Evolutionary conservation across 768 basidiomycete genomes (phyloP).

Genomic region (Amanita thiersii): DNA sequence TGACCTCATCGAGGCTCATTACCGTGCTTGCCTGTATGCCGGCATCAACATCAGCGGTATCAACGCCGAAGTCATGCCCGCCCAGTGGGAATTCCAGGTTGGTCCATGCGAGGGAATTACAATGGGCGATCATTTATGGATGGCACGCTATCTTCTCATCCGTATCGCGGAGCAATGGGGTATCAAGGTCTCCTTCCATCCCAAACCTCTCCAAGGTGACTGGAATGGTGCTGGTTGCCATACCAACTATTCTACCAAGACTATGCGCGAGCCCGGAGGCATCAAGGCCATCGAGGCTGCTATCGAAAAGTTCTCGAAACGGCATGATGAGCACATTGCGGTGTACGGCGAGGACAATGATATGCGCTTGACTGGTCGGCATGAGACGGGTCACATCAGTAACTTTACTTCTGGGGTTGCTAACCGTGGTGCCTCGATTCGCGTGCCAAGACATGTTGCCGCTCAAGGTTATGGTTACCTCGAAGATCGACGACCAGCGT

Average conservation of each 20-base stretch:
- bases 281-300: slow-evolving; percentile 88
- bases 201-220: slow-evolving; percentile 93
- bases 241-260: slow-evolving; percentile 94
- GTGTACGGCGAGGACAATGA: slow-evolving; percentile 99
- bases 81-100: slow-evolving; percentile 99
- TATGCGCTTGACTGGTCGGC: slow-evolving; percentile 87
- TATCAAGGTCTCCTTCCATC: slow-evolving; percentile 98
- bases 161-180: slow-evolving; percentile 98
- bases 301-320: slow-evolving; percentile 86
- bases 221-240: slow-evolving; percentile 99
- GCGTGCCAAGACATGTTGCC: slow-evolving; percentile 91
- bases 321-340: slow-evolving; percentile 92
- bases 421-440: slow-evolving; percentile 94
- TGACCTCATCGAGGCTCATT: slow-evolving; percentile 98
- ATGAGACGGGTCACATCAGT: slow-evolving; percentile 95
- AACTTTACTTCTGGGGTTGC: slow-evolving; percentile 92
- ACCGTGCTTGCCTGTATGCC: slow-evolving; percentile 91
- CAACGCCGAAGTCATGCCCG: slow-evolving; percentile 99
- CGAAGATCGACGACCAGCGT: slow-evolving; percentile 95
- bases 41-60: slow-evolving; percentile 98
- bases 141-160: slow-evolving; percentile 93
- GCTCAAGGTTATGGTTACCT: slow-evolving; percentile 92
- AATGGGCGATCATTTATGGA: slow-evolving; percentile 99
- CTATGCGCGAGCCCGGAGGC: slow-evolving; percentile 91
- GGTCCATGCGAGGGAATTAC: slow-evolving; percentile 96